Evolutionary conservation across 2,329 filamentous ascomycete genomes (phyloP).

Genomic region (Ciborinia camelliae): DNA sequence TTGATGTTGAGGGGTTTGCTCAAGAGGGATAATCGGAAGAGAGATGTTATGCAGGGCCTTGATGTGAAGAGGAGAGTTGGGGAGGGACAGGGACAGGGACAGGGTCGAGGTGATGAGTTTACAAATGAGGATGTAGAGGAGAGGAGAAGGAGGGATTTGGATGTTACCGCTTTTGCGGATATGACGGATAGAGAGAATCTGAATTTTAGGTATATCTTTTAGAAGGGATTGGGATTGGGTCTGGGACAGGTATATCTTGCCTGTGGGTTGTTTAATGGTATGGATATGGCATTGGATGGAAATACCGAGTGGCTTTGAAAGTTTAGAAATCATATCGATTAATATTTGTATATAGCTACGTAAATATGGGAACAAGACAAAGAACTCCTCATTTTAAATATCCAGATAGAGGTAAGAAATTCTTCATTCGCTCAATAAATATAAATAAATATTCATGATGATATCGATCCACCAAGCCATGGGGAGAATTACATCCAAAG

Average conservation of each 20-base stretch:
- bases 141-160: conserved; percentile 4
- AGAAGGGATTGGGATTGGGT: neutral
- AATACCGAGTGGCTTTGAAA: too few relatives aligned
- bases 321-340: too few relatives aligned
- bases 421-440: too few relatives aligned
- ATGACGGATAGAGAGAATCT: conserved; percentile 15
- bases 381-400: too few relatives aligned
- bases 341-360: too few relatives aligned
- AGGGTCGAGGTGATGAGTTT: neutral
- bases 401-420: too few relatives aligned
- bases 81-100: neutral
- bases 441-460: too few relatives aligned
- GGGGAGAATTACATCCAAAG: too few relatives aligned
- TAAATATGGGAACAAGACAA: too few relatives aligned
- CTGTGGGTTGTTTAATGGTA: too few relatives aligned
- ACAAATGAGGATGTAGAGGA: conserved; percentile 1
- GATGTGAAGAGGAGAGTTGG: neutral
- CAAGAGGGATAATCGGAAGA: conserved; percentile 5
- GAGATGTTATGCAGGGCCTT: neutral
- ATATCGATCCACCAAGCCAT: too few relatives aligned
- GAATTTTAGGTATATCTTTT: conserved; percentile 16
- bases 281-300: too few relatives aligned
- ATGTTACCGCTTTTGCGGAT: conserved; percentile 13
- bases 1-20: neutral
- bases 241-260: neutral